Conservation (phyloP, 78 protist species). For the Speleostelium caveatum region DNA sequence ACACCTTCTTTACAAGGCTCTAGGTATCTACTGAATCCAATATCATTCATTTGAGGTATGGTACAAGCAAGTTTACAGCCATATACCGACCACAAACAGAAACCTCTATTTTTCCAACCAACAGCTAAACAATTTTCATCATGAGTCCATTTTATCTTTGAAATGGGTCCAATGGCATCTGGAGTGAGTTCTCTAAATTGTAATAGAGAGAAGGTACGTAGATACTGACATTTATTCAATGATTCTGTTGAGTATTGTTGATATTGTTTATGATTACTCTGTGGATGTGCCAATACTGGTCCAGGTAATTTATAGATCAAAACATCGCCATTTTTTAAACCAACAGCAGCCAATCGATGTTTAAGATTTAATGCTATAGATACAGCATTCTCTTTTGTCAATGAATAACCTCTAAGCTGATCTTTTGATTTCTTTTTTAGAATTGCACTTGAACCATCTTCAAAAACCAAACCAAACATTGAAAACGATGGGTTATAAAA, state of each 20-base stretch:
- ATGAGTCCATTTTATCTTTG: slow-evolving; percentile 72
- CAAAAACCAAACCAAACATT: slow-evolving; percentile 61
- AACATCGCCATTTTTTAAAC: slow-evolving; percentile 70
- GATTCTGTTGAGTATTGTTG: not conserved
- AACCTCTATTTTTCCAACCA: slow-evolving; percentile 80
- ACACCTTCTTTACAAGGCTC: slow-evolving; percentile 79
- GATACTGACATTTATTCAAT: slow-evolving; percentile 14
- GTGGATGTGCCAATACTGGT: slow-evolving; percentile 4
- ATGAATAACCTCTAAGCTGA: slow-evolving; percentile 49
- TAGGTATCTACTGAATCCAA: not conserved
- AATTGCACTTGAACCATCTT: slow-evolving; percentile 57
- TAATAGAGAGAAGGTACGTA: slow-evolving; percentile 57
- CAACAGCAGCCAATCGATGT: slow-evolving; percentile 77
- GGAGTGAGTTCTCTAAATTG: slow-evolving; percentile 75
- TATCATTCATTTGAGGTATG: slow-evolving; percentile 80
- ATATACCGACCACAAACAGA: slow-evolving; percentile 79
- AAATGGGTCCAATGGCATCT: slow-evolving; percentile 70
- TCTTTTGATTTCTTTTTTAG: slow-evolving; percentile 52
- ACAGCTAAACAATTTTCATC: slow-evolving; percentile 80
- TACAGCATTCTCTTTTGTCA: slow-evolving; percentile 16
- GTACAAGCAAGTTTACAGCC: slow-evolving; percentile 83
- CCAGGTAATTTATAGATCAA: slow-evolving; percentile 63
- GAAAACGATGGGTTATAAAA: slow-evolving; percentile 29
- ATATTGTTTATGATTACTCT: not conserved
- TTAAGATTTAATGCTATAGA: slow-evolving; percentile 47